Percentiles rank a stretch among this genome's conserved stretches.
phyloP scores from a whole-genome alignment of 805 yeast genomes.

The Candida sphagnicola region DNA sequence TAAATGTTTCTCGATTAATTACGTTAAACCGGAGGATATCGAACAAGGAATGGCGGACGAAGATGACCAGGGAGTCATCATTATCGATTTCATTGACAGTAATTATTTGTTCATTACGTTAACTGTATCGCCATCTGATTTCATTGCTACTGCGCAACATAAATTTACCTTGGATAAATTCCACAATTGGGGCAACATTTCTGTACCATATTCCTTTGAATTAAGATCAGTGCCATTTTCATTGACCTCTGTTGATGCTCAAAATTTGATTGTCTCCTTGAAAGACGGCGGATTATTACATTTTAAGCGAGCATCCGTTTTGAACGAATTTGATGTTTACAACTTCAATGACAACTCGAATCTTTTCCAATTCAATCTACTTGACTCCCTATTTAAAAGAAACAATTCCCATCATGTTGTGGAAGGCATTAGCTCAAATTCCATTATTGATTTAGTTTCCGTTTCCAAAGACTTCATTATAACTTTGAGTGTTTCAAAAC shows the following conservation, averaged over 20 bases:
- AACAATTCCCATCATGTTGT: conserved; percentile 10
- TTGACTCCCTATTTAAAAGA: conserved; percentile 19
- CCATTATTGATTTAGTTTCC: conserved; percentile 38
- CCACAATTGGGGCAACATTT: conserved; percentile 60
- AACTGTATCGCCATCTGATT: conserved; percentile 35
- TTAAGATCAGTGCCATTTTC: conserved; percentile 29
- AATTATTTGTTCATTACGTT: conserved; percentile 51
- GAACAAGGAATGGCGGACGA: conserved; percentile 1
- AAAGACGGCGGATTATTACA: conserved; percentile 77
- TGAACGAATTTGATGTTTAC: conserved; percentile 36
- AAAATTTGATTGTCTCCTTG: conserved; percentile 53
- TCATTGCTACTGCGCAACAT: conserved; percentile 21
- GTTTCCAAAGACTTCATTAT: conserved; percentile 35
- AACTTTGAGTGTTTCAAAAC: conserved; percentile 53
- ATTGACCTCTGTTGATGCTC: conserved; percentile 39
- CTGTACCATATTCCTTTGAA: conserved; percentile 61
- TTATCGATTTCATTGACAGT: conserved; percentile 54
- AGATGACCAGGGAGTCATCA: conserved; percentile 19
- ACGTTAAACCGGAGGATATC: background rate
- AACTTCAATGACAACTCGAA: conserved; percentile 50
- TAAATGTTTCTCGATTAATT: conserved; percentile 13
- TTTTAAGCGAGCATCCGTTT: conserved; percentile 38
- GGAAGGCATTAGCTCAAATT: conserved; percentile 37
- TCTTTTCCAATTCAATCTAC: conserved; percentile 26
- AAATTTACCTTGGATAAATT: conserved; percentile 27